phyloP scores from a whole-genome alignment of 1,284 basidiomycete genomes.

The Heterobasidion irregulare region DNA sequence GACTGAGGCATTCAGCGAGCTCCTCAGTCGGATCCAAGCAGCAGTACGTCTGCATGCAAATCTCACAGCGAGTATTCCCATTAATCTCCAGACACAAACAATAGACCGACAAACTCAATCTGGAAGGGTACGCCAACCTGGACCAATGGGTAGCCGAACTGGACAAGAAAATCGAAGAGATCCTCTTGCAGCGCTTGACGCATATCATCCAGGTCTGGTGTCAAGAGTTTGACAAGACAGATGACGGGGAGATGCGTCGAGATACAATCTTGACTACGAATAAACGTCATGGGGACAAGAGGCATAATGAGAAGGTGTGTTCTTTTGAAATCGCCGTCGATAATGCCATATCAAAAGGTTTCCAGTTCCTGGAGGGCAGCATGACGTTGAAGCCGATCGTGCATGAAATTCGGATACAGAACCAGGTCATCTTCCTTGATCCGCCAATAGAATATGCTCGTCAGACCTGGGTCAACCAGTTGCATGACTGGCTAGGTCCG shows the following conservation, averaged over 20 bases:
- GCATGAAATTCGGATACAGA: conserved; percentile 95
- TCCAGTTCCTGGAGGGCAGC: conserved; percentile 58
- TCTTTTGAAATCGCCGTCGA: not conserved
- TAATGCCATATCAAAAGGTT: not conserved
- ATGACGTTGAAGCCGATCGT: conserved; percentile 77
- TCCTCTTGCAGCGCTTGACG: conserved; percentile 72
- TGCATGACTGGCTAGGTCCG: conserved; percentile 84
- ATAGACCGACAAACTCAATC: conserved; percentile 87
- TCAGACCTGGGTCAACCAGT: conserved; percentile 83
- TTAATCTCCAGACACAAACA: not conserved
- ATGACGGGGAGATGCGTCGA: conserved; percentile 54
- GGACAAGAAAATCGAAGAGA: conserved; percentile 80
- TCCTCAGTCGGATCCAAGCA: conserved; percentile 79
- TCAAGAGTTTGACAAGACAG: conserved; percentile 68
- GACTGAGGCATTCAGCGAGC: conserved; percentile 70
- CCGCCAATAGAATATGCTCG: conserved; percentile 95
- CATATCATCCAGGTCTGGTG: conserved; percentile 87
- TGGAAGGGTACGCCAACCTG: conserved; percentile 97
- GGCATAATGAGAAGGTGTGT: conserved; percentile 61
- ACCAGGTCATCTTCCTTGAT: conserved; percentile 97
- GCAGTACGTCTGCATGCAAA: conserved; percentile 44
- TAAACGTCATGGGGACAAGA: conserved; percentile 59
- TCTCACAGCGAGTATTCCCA: not conserved
- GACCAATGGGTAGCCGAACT: conserved; percentile 92
- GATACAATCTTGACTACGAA: conserved; percentile 35